These are phyloP conservation scores for Candida cerambycidarum DNA, from an alignment of 805 yeast genomes.

Conservation along the genomic window DNA sequence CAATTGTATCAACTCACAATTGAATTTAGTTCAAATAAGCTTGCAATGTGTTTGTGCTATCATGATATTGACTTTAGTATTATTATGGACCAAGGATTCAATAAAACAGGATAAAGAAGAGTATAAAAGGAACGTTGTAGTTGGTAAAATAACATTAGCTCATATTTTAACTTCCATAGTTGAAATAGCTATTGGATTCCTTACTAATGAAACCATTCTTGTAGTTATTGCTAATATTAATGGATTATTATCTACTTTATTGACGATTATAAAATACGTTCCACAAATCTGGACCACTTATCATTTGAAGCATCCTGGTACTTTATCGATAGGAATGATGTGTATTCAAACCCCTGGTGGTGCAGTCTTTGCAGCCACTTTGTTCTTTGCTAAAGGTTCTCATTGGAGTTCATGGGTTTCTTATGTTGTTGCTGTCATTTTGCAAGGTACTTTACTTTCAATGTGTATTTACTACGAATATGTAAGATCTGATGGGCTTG, in stretches of 20 bases:
- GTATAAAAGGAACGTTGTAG: slow-evolving; percentile 38
- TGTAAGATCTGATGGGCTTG: slow-evolving; percentile 20
- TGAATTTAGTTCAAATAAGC: slow-evolving; percentile 67
- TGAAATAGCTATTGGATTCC: slow-evolving; percentile 35
- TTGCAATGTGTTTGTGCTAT: slow-evolving; percentile 61
- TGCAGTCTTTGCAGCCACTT: slow-evolving; percentile 69
- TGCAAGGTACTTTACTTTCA: slow-evolving; percentile 60
- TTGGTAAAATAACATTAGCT: slow-evolving; percentile 39
- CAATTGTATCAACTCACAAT: slow-evolving; percentile 64
- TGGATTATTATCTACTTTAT: slow-evolving; percentile 63
- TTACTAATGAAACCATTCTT: slow-evolving; percentile 22
- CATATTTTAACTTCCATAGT: slow-evolving; percentile 36
- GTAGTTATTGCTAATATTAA: slow-evolving; percentile 51
- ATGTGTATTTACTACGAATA: slow-evolving; percentile 59
- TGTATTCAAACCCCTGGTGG: slow-evolving; percentile 90
- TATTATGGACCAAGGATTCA: slow-evolving; percentile 46
- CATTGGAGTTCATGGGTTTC: slow-evolving; percentile 89
- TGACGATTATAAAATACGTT: slow-evolving; percentile 70
- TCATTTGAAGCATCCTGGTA: slow-evolving; percentile 71
- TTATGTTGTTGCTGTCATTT: slow-evolving; percentile 64
- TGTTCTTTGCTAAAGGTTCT: slow-evolving; percentile 70
- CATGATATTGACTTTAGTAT: slow-evolving; percentile 55
- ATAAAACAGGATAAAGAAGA: slow-evolving; percentile 47
- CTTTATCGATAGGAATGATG: slow-evolving; percentile 79
- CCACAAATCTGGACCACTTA: slow-evolving; percentile 80